A percentile compares a stretch with the other conserved stretches of the same genome.
These are phyloP conservation scores for Circinella umbellata DNA, from an alignment of 371 early-diverging fungal species.

Conservation along the genomic window DNA sequence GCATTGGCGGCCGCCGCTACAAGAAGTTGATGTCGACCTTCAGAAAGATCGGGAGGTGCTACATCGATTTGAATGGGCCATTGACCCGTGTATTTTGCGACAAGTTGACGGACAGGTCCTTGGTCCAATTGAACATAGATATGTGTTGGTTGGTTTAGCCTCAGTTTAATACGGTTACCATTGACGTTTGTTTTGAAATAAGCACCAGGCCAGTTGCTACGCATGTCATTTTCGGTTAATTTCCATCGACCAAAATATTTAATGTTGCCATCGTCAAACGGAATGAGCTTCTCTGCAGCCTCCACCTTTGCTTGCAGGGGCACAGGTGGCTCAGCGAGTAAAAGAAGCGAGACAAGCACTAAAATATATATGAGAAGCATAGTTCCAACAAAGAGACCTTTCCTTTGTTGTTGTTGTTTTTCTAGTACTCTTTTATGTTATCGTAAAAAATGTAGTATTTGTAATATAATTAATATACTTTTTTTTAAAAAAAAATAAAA, in stretches of 20 bases:
- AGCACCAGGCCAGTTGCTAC: slow-evolving; percentile 51
- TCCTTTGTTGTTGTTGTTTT: too few relatives aligned
- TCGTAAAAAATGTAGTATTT: background rate
- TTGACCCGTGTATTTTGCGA: slow-evolving; percentile 15
- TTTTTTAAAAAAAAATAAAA: background rate
- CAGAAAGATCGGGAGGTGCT: slow-evolving; percentile 16
- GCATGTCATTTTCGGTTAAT: slow-evolving; percentile 24
- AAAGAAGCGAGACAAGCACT: background rate
- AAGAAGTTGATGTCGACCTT: slow-evolving; percentile 19
- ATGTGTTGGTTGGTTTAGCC: slow-evolving; percentile 28
- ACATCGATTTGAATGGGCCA: slow-evolving; percentile 16
- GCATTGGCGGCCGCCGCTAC: slow-evolving; percentile 18
- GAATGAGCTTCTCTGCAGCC: slow-evolving; percentile 17
- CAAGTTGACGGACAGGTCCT: slow-evolving; percentile 16
- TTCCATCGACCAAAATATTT: slow-evolving; percentile 52
- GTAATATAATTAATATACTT: background rate
- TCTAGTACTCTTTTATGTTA: too few relatives aligned
- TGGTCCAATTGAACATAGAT: slow-evolving; percentile 34
- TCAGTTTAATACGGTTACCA: slow-evolving; percentile 24
- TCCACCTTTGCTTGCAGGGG: background rate
- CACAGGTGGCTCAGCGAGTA: slow-evolving; percentile 1
- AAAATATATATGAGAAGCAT: slow-evolving; percentile 3
- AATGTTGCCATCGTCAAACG: slow-evolving; percentile 37
- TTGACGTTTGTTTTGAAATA: slow-evolving; percentile 35
- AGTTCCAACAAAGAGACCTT: too few relatives aligned